Conservation (phyloP, 495 filamentous ascomycete genomes). For the Xylaria curta region DNA sequence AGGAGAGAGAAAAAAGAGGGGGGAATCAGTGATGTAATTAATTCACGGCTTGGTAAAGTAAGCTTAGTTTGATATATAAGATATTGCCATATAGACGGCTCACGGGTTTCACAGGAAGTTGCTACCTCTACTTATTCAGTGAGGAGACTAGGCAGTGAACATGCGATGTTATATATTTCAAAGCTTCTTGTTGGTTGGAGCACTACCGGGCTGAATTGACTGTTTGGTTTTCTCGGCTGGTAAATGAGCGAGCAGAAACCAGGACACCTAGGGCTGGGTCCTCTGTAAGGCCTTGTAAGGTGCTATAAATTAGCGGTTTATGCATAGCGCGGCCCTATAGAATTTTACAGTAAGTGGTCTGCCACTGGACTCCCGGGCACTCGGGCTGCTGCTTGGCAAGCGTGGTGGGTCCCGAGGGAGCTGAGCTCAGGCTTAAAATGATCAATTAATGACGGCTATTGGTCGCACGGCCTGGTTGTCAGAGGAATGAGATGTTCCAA, state of each 20-base stretch:
- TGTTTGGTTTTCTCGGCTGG: slow-evolving; percentile 9
- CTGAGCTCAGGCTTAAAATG: slow-evolving; percentile 32
- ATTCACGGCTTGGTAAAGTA: not conserved
- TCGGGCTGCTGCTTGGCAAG: slow-evolving; percentile 19
- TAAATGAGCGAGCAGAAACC: not conserved
- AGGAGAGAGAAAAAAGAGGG: not conserved
- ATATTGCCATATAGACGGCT: not conserved
- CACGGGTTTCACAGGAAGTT: not conserved
- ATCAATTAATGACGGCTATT: slow-evolving; percentile 29
- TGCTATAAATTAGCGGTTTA: not conserved
- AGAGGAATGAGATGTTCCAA: slow-evolving; percentile 30
- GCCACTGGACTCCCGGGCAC: slow-evolving; percentile 6
- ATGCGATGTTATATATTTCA: not conserved
- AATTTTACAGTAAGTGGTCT: not conserved
- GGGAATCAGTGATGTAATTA: not conserved
- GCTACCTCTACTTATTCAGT: not conserved
- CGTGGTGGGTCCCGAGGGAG: slow-evolving; percentile 15
- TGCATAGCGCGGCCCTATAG: slow-evolving; percentile 12
- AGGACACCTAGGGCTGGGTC: not conserved
- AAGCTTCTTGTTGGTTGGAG: not conserved
- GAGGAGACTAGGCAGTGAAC: not conserved
- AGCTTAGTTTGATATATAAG: not conserved
- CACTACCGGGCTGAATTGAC: not conserved
- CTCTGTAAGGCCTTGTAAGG: not conserved
- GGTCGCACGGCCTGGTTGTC: slow-evolving; percentile 24